Evolutionary conservation across 2,329 filamentous ascomycete species (phyloP).

Genomic region (Zasmidium angulare): DNA sequence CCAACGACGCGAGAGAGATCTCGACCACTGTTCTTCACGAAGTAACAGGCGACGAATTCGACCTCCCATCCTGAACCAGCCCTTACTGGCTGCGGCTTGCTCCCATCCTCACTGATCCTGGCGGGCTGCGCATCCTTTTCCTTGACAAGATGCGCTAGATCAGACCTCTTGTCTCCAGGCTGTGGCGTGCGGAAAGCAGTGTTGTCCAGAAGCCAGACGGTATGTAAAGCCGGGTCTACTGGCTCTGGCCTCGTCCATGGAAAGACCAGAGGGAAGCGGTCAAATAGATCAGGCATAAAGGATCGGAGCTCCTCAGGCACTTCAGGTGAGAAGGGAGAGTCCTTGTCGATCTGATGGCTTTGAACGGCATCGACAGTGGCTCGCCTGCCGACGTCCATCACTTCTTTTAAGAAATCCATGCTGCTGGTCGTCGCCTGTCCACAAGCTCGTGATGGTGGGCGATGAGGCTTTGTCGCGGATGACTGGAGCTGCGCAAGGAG

Average conservation of each 20-base stretch:
- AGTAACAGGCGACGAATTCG: conserved; percentile 81
- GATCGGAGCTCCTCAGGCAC: conserved; percentile 32
- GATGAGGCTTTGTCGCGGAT: not conserved
- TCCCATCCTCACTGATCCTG: conserved; percentile 33
- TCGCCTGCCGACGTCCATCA: conserved; percentile 29
- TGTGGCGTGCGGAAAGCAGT: conserved; percentile 65
- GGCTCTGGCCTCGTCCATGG: conserved; percentile 35
- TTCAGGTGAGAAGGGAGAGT: conserved; percentile 33
- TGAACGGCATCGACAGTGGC: conserved; percentile 28
- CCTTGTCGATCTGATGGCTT: conserved; percentile 27
- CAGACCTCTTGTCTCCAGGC: conserved; percentile 23
- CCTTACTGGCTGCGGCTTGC: conserved; percentile 13
- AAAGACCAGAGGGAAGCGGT: conserved; percentile 54
- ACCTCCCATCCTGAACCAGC: conserved; percentile 63
- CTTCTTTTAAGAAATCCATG: conserved; percentile 29
- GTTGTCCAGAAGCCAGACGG: conserved; percentile 88
- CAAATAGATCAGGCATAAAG: conserved; percentile 36
- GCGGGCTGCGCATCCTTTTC: conserved; percentile 22
- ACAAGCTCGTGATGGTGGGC: not conserved
- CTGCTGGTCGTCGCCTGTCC: conserved; percentile 4
- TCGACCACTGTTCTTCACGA: conserved; percentile 68
- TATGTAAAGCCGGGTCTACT: conserved; percentile 64
- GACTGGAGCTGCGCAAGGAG: not conserved
- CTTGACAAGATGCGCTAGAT: conserved; percentile 21
- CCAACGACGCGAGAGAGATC: conserved; percentile 68